Conservation (phyloP, 805 yeast species). For the Kazachstania africana region DNA sequence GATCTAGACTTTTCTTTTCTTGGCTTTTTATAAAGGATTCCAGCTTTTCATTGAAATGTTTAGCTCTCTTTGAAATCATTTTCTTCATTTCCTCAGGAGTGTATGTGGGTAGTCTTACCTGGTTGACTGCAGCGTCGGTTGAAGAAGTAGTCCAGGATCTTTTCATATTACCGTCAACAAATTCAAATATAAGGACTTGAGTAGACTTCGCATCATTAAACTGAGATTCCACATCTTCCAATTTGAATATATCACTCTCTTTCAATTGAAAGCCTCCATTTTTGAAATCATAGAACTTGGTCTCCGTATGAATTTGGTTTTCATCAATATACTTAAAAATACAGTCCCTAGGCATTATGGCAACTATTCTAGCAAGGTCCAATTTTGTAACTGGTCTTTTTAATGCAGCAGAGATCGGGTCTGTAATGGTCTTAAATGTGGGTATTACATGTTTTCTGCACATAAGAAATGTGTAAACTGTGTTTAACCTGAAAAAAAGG, state of each 20-base stretch:
- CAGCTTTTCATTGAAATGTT: slow-evolving; percentile 36
- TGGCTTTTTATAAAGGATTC: slow-evolving; percentile 26
- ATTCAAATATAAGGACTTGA: slow-evolving; percentile 62
- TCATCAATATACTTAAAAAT: slow-evolving; percentile 70
- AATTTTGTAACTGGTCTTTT: slow-evolving; percentile 32
- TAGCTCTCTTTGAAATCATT: slow-evolving; percentile 46
- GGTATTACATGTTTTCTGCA: slow-evolving; percentile 50
- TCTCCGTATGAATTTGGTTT: slow-evolving; percentile 40
- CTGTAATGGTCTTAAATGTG: slow-evolving; percentile 40
- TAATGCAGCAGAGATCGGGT: slow-evolving; percentile 40
- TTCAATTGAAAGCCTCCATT: slow-evolving; percentile 44
- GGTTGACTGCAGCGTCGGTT: slow-evolving; percentile 30
- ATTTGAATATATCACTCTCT: slow-evolving; percentile 39
- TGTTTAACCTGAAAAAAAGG: slow-evolving; percentile 42
- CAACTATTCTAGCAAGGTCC: slow-evolving; percentile 56
- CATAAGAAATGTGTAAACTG: slow-evolving; percentile 51
- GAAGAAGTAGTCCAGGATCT: slow-evolving; percentile 37
- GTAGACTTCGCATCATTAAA: slow-evolving; percentile 26
- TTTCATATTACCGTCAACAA: slow-evolving; percentile 51
- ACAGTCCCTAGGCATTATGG: slow-evolving; percentile 56
- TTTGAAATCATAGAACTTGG: slow-evolving; percentile 28
- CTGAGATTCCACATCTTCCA: slow-evolving; percentile 29
- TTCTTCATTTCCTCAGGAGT: slow-evolving; percentile 46
- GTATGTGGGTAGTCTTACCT: slow-evolving; percentile 39
- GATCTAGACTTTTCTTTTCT: slow-evolving; percentile 25